Percentiles rank a stretch among this genome's conserved stretches.
phyloP scores from a whole-genome alignment of 257 asterid species.

The Ilex aquifolium region DNA sequence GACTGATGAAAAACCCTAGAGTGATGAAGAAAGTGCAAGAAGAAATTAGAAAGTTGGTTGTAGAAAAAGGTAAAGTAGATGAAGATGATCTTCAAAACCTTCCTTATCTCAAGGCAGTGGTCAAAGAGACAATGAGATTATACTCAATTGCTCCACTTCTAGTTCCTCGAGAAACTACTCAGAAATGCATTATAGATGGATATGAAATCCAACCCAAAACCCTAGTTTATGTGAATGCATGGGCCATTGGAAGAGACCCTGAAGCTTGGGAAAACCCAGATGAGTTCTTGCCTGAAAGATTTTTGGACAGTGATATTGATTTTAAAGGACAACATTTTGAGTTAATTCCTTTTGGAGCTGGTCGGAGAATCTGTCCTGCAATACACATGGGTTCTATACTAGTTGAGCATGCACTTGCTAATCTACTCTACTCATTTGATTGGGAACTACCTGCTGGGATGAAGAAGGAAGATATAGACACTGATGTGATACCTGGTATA shows the following conservation, averaged over 20 bases:
- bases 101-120: not conserved
- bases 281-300: not conserved
- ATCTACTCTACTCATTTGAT: not conserved
- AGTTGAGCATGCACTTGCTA: not conserved
- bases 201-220: constrained; percentile 1
- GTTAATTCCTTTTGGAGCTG: not conserved
- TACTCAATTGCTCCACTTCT: not conserved
- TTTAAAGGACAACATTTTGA: not conserved
- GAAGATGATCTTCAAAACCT: constrained; percentile 1
- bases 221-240: not conserved
- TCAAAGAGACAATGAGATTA: not conserved
- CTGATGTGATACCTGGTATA: not conserved
- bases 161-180: not conserved
- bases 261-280: not conserved
- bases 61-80: not conserved
- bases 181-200: not conserved
- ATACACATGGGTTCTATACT: not conserved
- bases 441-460: not conserved
- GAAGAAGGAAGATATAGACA: not conserved
- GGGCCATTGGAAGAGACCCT: not conserved
- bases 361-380: not conserved
- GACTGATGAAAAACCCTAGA: constrained; percentile 10
- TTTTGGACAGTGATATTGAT: not conserved
- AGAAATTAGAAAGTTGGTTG: too few relatives aligned
- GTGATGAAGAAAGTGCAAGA: constrained; percentile 2